Conservation (phyloP, 768 basidiomycete genomes). For the Rhodotorula taiwanensis region DNA sequence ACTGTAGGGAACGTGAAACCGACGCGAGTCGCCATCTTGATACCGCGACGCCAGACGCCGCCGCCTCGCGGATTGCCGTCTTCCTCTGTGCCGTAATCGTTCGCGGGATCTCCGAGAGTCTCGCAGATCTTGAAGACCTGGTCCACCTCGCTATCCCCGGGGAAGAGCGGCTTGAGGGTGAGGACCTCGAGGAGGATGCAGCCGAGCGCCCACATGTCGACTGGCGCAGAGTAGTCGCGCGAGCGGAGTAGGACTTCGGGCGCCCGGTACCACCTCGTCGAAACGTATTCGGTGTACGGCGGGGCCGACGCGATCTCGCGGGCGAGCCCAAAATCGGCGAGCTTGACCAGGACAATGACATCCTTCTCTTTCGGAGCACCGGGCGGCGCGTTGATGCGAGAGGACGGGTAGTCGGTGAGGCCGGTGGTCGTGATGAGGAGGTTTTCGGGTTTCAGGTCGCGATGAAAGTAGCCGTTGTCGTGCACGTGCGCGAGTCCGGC, state of each 20-base stretch:
- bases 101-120: constrained; percentile 81
- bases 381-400: constrained; percentile 61
- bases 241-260: constrained; percentile 90
- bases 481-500: constrained; percentile 90
- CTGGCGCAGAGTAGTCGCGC: constrained; percentile 88
- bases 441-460: constrained; percentile 99
- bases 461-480: constrained; percentile 87
- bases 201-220: constrained; percentile 99
- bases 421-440: constrained; percentile 97
- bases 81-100: constrained; percentile 70
- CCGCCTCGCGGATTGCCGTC: constrained; percentile 69
- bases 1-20: constrained; percentile 90
- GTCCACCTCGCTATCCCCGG: constrained; percentile 84
- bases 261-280: constrained; percentile 98
- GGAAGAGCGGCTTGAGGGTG: constrained; percentile 90
- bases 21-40: constrained; percentile 75
- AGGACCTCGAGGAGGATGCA: constrained; percentile 96
- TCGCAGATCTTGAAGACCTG: constrained; percentile 87
- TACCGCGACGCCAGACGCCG: constrained; percentile 75
- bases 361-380: constrained; percentile 70
- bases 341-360: constrained; percentile 91
- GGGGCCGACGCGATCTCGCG: constrained; percentile 78
- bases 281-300: constrained; percentile 97
- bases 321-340: constrained; percentile 96
- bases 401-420: constrained; percentile 77